Evolutionary conservation across 148 eudicot species (phyloP), one percentile per base, ranked within the genome.

Genomic region (Oxyria digyna): DNA sequence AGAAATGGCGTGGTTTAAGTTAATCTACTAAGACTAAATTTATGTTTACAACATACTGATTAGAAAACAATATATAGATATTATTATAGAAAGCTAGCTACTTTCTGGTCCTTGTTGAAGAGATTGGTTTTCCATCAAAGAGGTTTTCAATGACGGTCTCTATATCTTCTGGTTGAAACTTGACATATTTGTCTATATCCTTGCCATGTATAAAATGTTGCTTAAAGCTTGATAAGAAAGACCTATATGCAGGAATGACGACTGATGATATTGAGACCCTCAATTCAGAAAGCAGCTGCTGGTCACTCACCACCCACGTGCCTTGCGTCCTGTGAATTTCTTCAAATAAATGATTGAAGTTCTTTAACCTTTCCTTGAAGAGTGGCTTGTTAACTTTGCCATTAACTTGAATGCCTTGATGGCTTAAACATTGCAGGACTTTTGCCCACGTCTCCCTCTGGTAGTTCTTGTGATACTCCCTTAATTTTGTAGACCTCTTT

Each of bases 131-230:
- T 27, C 98, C 98, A 45, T 86, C 96, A 69, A 93, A 93, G 6
- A 93, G 71, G 0, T 72, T 82, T 57, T 93, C 96, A 23, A 93
- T 87, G 63, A 83, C 73, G 0, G 82, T 64, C 77, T 93, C 98
- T 32, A 94, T 77, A 76, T 94, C 98, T 6, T 94, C 98, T 0
- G 97, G 91, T 35, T 94, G 98, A 38, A 87, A 90, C 79, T 94
- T 94, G 11, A 94, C 85, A 45, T 90, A 88, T 81, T 84, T 93
- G 41, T 88, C 97, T 3, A 73, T 71, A 20, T 83, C 85, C 62
- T 79, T 87, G 6, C 84, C 84, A 0, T 80, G 62, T 3, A 85
- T 78, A 59, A 89, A 76, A 26, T 81, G 66, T 20, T 90, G 91
- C 71, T 76, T 81, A 37, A 87, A 93, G 78, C 95, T 78, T 6